Evolutionary conservation across 2,329 filamentous ascomycete genomes (phyloP).

Genomic region (Pezicula rhizophila): DNA sequence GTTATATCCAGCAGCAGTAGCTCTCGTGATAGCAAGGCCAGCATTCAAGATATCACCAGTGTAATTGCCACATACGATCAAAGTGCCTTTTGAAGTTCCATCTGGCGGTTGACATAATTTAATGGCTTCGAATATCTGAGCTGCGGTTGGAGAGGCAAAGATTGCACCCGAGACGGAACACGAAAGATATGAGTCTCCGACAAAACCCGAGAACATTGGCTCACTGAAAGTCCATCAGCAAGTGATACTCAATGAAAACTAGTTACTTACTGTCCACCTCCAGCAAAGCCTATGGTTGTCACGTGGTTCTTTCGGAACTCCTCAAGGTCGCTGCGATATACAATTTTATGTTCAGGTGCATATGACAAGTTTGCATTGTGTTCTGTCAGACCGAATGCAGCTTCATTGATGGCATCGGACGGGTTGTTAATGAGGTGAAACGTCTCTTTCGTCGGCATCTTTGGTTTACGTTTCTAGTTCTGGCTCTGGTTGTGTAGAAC

Average conservation of each 20-base stretch:
- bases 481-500: no score
- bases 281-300: constrained; percentile 22
- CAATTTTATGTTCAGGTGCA: constrained; percentile 17
- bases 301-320: constrained; percentile 20
- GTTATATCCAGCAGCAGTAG: constrained; percentile 20
- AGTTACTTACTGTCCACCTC: constrained; percentile 21
- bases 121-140: constrained; percentile 33
- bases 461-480: constrained; percentile 13
- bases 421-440: constrained; percentile 22
- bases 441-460: constrained; percentile 15
- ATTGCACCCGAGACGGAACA: constrained; percentile 34
- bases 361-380: constrained; percentile 19
- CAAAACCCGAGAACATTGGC: constrained; percentile 36
- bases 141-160: constrained; percentile 34
- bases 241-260: not conserved
- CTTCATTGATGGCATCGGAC: constrained; percentile 20
- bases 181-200: constrained; percentile 32
- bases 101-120: constrained; percentile 14
- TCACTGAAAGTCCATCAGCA: constrained; percentile 8
- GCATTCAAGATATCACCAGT: constrained; percentile 37
- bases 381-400: constrained; percentile 17
- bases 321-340: constrained; percentile 20
- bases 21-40: constrained; percentile 33
- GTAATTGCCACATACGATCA: constrained; percentile 35
- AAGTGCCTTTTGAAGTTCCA: constrained; percentile 12